phyloP scores from a whole-genome alignment of 441 rosid genomes.

The Theobroma grandiflorum region DNA sequence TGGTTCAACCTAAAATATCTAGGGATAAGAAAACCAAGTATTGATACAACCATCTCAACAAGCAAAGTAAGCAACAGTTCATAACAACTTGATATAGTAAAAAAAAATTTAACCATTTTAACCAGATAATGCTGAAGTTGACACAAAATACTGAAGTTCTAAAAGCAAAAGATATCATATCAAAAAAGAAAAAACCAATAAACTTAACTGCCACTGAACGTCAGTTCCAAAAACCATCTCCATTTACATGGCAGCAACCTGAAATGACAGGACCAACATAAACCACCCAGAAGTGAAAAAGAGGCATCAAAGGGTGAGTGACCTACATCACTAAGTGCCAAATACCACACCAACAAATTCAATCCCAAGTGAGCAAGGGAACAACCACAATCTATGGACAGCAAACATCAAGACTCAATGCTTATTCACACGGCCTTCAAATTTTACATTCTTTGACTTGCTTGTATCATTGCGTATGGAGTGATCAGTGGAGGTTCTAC shows the following conservation, averaged over 20 bases:
- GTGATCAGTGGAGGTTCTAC: constrained; percentile 50
- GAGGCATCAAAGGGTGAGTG: constrained; percentile 45
- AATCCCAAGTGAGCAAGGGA: constrained; percentile 34
- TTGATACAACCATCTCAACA: constrained; percentile 27
- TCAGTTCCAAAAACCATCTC: constrained; percentile 58
- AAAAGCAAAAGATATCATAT: constrained; percentile 23
- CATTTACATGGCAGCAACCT: constrained; percentile 58
- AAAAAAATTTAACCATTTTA: constrained; percentile 20
- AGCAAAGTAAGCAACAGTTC: background rate
- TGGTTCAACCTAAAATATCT: constrained; percentile 15
- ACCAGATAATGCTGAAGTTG: constrained; percentile 32
- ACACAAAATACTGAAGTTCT: constrained; percentile 39
- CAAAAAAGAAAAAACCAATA: constrained; percentile 49
- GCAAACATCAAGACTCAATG: constrained; percentile 40
- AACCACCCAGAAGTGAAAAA: constrained; percentile 53
- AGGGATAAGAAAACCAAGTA: constrained; percentile 25
- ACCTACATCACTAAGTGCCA: constrained; percentile 46
- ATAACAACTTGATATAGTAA: constrained; percentile 29
- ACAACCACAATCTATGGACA: constrained; percentile 32
- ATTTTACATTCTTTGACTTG: constrained; percentile 49
- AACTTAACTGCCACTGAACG: constrained; percentile 71
- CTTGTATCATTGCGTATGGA: constrained; percentile 53
- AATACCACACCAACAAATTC: constrained; percentile 48
- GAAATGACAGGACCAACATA: constrained; percentile 59
- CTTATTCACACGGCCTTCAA: constrained; percentile 58